These are phyloP conservation scores for Sporothrix globosa DNA, from an alignment of 2,329 filamentous ascomycete genomes.

Conservation along the genomic window DNA sequence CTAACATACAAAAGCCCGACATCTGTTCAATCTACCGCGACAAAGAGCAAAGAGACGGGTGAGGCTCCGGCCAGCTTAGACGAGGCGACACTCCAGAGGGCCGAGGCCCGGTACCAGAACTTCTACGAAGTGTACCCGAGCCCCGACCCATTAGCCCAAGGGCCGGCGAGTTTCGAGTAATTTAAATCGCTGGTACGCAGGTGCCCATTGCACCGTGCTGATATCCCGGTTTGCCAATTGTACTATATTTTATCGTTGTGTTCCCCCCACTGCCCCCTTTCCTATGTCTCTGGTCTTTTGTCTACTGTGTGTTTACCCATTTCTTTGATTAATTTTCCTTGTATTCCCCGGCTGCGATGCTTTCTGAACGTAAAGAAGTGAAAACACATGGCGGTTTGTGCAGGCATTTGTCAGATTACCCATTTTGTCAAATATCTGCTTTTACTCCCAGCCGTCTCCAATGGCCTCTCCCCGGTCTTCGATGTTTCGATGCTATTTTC, in stretches of 20 bases:
- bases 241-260: background rate
- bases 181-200: background rate
- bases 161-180: conserved; percentile 55
- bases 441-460: background rate
- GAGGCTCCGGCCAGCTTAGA: conserved; percentile 52
- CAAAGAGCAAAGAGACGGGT: conserved; percentile 53
- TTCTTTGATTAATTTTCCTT: background rate
- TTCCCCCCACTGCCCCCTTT: background rate
- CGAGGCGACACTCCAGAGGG: conserved; percentile 54
- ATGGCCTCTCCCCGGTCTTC: background rate
- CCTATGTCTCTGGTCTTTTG: background rate
- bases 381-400: background rate
- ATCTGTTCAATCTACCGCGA: conserved; percentile 49
- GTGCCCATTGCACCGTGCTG: background rate
- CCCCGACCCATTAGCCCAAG: conserved; percentile 52
- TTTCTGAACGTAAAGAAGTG: background rate
- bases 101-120: conserved; percentile 55
- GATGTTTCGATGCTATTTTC: background rate
- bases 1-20: conserved; percentile 46
- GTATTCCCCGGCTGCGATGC: background rate
- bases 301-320: background rate
- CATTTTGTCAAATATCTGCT: background rate
- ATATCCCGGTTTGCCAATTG: background rate
- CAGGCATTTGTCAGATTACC: background rate
- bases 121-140: conserved; percentile 59